These are phyloP conservation scores for Corylus heterophylla DNA, from an alignment of 306 rosid species.

Conservation along the genomic window DNA sequence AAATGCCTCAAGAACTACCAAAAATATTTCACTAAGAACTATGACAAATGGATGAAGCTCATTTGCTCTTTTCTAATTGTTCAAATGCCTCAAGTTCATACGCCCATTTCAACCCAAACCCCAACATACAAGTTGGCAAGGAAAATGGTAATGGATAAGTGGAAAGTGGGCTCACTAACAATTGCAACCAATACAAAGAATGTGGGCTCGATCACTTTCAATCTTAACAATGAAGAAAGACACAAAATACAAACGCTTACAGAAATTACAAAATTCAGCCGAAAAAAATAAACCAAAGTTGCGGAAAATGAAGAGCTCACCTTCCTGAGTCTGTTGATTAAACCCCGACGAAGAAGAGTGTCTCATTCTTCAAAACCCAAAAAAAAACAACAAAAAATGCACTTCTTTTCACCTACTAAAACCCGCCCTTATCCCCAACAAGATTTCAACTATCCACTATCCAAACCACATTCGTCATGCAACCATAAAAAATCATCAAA, in stretches of 20 bases:
- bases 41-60: no score
- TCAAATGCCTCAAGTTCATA: not conserved
- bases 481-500: slow-evolving; percentile 25
- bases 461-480: slow-evolving; percentile 11
- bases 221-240: not conserved
- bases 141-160: slow-evolving; percentile 10
- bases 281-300: not conserved
- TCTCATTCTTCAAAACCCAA: slow-evolving; percentile 42
- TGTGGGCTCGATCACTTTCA: no score
- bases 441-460: slow-evolving; percentile 24
- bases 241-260: not conserved
- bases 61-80: not conserved
- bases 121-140: not conserved
- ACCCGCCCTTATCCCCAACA: slow-evolving; percentile 24
- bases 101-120: not conserved
- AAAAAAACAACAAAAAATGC: not conserved
- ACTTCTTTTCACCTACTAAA: slow-evolving; percentile 31
- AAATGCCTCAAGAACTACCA: no score
- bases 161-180: slow-evolving; percentile 7
- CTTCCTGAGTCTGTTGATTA: slow-evolving; percentile 54
- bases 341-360: slow-evolving; percentile 56
- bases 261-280: not conserved
- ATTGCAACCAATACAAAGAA: slow-evolving; percentile 7
- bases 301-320: slow-evolving; percentile 26
- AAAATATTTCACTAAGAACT: no score